Conservation (phyloP, 176 grass and related monocot genomes). For the Triticum urartu region DNA sequence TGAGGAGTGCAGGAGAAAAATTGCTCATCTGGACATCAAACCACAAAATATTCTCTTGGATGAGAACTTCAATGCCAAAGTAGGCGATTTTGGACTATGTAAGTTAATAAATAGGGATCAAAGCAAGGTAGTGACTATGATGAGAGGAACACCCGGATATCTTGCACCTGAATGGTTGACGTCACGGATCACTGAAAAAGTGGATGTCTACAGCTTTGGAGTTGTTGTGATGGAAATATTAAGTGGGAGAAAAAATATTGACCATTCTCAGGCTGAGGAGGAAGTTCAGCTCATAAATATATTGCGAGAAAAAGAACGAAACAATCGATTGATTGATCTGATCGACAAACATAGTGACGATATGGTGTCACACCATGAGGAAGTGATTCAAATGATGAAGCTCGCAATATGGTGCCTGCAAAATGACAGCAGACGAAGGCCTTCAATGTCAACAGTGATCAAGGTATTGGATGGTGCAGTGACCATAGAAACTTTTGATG, state of each 20-base stretch:
- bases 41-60: constrained; percentile 10
- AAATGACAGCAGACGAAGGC: neutral
- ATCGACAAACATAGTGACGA: neutral
- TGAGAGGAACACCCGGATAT: constrained; percentile 8
- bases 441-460: constrained; percentile 5
- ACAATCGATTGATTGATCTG: neutral
- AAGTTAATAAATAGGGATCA: constrained; percentile 8
- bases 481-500: neutral
- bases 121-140: neutral
- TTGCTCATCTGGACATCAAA: neutral
- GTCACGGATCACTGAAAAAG: neutral
- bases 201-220: constrained; percentile 1
- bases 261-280: neutral
- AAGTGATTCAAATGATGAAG: neutral
- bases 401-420: neutral
- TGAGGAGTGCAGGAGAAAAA: neutral
- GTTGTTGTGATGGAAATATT: neutral
- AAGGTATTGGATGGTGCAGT: neutral
- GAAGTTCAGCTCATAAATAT: neutral
- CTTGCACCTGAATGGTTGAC: constrained; percentile 5
- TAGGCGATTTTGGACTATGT: neutral
- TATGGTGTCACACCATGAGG: neutral
- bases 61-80: neutral
- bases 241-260: neutral
- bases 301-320: neutral